A percentile compares a stretch with the other conserved stretches of the same genome.
Conservation (phyloP, 1,284 basidiomycete species). For the Erythrobasidium hasegawianum region DNA sequence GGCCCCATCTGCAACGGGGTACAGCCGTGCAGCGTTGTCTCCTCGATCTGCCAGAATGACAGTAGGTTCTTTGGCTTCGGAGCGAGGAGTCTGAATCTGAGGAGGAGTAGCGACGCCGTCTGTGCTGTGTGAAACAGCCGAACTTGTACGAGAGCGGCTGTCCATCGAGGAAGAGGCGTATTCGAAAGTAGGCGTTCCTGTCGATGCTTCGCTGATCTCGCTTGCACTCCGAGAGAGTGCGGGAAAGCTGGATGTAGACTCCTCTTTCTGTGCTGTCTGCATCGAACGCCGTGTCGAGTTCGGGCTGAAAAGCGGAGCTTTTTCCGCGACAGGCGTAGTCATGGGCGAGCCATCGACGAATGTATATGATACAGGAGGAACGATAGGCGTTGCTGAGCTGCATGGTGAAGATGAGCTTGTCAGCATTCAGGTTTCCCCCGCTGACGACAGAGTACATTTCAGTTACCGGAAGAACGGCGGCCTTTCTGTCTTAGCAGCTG, state of each 20-base stretch:
- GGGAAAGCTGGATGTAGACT: no score
- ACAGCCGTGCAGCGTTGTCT: conserved; percentile 28
- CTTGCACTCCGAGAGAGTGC: no score
- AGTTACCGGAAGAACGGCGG: no score
- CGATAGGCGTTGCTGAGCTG: not conserved
- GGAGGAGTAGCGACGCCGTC: not conserved
- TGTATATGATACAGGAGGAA: not conserved
- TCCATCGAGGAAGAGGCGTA: not conserved
- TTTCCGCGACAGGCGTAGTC: no score
- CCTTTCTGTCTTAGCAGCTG: not conserved
- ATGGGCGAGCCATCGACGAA: not conserved
- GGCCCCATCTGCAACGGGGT: conserved; percentile 17
- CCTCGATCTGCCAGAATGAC: conserved; percentile 28
- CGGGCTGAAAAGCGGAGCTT: no score
- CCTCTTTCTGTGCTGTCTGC: no score
- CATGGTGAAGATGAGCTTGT: no score
- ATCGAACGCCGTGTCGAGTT: no score
- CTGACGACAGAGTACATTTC: no score
- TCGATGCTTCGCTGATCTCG: no score
- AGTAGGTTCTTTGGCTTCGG: not conserved
- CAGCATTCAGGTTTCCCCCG: no score
- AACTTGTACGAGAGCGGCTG: not conserved
- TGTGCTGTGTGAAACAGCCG: not conserved
- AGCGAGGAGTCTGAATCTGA: not conserved
- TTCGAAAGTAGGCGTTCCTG: not conserved